A percentile compares a stretch with the other conserved stretches of the same genome.
Conservation (phyloP, 2,329 filamentous ascomycete species). For the Ceratocystis diversiconidia region DNA sequence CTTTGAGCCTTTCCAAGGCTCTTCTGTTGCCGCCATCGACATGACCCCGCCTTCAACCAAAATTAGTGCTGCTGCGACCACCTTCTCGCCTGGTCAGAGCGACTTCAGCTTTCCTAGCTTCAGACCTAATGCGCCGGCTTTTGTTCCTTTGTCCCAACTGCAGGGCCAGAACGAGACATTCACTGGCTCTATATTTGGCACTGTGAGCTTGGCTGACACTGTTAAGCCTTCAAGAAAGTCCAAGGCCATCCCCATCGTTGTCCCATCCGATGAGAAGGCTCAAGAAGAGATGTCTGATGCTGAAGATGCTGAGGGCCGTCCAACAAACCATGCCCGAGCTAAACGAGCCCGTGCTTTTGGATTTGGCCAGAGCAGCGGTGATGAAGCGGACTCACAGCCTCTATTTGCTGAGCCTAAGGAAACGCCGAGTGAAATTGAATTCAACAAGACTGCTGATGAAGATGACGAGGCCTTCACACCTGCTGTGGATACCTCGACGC, state of each 20-base stretch:
- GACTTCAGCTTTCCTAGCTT: slow-evolving; percentile 62
- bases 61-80: slow-evolving; percentile 55
- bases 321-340: slow-evolving; percentile 48
- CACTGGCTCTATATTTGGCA: slow-evolving; percentile 49
- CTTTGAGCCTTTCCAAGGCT: slow-evolving; percentile 38
- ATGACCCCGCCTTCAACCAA: slow-evolving; percentile 29
- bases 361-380: slow-evolving; percentile 30
- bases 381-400: slow-evolving; percentile 54
- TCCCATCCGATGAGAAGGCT: slow-evolving; percentile 34
- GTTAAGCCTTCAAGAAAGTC: slow-evolving; percentile 55
- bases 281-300: slow-evolving; percentile 22
- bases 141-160: slow-evolving; percentile 48
- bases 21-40: slow-evolving; percentile 25
- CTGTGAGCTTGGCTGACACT: slow-evolving; percentile 51
- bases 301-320: slow-evolving; percentile 41
- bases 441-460: slow-evolving; percentile 21
- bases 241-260: slow-evolving; percentile 72
- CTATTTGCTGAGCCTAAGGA: slow-evolving; percentile 48
- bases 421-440: slow-evolving; percentile 19
- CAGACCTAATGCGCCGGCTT: slow-evolving; percentile 61
- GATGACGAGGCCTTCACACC: slow-evolving; percentile 29
- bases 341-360: slow-evolving; percentile 56
- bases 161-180: slow-evolving; percentile 31
- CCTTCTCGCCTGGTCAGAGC: slow-evolving; percentile 53
- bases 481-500: slow-evolving; percentile 34